Base-by-base conservation (phyloP, 192 early-diverging fungal species). In the Gonapodya sp. region DNA sequence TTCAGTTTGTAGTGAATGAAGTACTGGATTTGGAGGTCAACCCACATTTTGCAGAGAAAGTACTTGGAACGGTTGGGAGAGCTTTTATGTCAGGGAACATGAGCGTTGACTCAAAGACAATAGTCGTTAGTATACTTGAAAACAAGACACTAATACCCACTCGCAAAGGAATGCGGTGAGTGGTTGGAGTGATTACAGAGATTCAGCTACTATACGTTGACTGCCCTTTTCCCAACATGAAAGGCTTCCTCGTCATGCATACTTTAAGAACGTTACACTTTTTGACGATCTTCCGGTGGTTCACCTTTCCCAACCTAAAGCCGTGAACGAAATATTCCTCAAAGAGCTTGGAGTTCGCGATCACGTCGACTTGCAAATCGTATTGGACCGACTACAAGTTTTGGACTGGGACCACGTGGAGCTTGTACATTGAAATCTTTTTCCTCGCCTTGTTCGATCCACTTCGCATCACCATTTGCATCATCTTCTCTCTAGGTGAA, bases 351-450 rank as follows among this genome's bases (percentile, higher is more conserved):
- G 96, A 1, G 93, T 96, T n/a, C 86, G 95, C 18, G 94, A 95
- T 86, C 92, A 94, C 81, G 94, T 96, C 14, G 93, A 96, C 35
- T 83, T 97, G 35, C 93, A 94, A 81, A 74, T 96, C 78, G 88
- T 97, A 18, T 95, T 97, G 86, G 91, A 94, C 74, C 88, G 95
- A 18, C 85, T 97, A 36, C 89, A 87, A 73, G 88, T 90, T 24
- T 88, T 94, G 35, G 92, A 91, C 78, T 97, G 93, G 94, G 93
- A 95, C 78, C 93, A 96, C 81, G 87, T 93, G 31, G 91, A 94
- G 82, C 85, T 97, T 0, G 86, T n/a, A n/a, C n/a, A n/a, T n/a
- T n/a, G 87, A 18, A 8, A 82, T 34, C 18, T 84, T 18, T 75
- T 78, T 14, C 79, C 30, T 34, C 35, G 79, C 35, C 35, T 16